Percentiles rank a stretch among this genome's conserved stretches.
Evolutionary conservation across 1,284 basidiomycete genomes (phyloP).

Genomic region (Clitocybe nebularis): DNA sequence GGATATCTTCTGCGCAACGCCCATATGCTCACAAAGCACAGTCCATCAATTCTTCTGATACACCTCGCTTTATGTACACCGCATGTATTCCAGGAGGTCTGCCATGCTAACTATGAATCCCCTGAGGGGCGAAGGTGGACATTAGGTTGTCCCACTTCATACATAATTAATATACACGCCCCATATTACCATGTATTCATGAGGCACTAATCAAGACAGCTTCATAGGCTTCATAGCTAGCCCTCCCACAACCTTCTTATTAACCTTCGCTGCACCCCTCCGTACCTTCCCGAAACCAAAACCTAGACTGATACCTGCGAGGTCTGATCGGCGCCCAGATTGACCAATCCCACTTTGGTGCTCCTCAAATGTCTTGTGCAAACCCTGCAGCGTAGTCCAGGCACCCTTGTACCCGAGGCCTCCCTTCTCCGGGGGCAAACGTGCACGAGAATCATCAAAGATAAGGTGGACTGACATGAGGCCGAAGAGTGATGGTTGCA

Average conservation of each 20-base stretch:
- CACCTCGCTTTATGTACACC: no score
- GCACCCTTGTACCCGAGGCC: constrained; percentile 62
- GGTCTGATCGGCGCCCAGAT: constrained; percentile 26
- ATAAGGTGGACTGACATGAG: constrained; percentile 62
- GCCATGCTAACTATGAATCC: no score
- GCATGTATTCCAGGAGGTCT: no score
- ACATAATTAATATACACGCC: neutral
- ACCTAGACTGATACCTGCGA: constrained; percentile 33
- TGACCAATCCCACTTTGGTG: constrained; percentile 33
- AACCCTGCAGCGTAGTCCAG: constrained; percentile 53
- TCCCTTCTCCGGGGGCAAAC: constrained; percentile 50
- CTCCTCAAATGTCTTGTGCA: constrained; percentile 53
- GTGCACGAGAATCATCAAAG: constrained; percentile 68
- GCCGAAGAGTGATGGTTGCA: constrained; percentile 66
- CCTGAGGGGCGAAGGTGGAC: no score
- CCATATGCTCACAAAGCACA: no score
- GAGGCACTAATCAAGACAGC: constrained; percentile 10
- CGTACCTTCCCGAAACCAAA: constrained; percentile 34
- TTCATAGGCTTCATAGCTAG: constrained; percentile 22
- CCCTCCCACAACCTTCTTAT: constrained; percentile 24
- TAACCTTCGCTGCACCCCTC: constrained; percentile 31
- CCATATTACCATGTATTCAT: neutral
- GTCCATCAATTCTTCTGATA: no score
- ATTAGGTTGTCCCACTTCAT: no score
- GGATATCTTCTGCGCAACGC: no score